phyloP scores from a whole-genome alignment of 2,329 filamentous ascomycete genomes.

The Beauveria sp. region DNA sequence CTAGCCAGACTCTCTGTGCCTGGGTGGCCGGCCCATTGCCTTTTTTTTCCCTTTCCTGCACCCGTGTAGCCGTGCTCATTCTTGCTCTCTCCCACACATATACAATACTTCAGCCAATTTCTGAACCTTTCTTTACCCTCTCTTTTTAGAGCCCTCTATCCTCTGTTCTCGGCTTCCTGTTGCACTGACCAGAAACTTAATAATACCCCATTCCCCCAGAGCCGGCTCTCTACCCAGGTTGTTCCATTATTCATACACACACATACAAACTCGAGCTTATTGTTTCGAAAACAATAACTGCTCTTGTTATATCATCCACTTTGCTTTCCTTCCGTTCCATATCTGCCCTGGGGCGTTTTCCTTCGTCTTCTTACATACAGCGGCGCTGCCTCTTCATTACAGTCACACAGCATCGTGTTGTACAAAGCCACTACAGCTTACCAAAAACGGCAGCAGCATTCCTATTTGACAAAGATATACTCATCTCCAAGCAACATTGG shows the following conservation, averaged over 20 bases:
- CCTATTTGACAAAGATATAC: not conserved
- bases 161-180: not conserved
- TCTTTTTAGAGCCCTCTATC: not conserved
- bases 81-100: constrained; percentile 1
- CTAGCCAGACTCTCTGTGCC: not conserved
- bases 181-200: not conserved
- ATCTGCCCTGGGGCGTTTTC: not conserved
- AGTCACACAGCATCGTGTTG: not conserved
- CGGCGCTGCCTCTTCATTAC: not conserved
- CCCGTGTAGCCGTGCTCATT: not conserved
- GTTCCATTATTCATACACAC: not conserved
- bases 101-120: constrained; percentile 5
- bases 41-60: not conserved
- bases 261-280: not conserved
- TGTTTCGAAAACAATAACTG: constrained; percentile 2
- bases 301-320: not conserved
- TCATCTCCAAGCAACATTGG: not conserved
- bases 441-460: not conserved
- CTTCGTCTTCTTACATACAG: not conserved
- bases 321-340: too few species aligned
- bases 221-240: constrained; percentile 1
- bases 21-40: not conserved
- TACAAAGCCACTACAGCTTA: not conserved
- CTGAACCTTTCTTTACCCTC: not conserved
- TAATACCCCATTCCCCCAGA: constrained; percentile 6